Conservation (phyloP, 306 rosid genomes). For the Datisca glomerata region DNA sequence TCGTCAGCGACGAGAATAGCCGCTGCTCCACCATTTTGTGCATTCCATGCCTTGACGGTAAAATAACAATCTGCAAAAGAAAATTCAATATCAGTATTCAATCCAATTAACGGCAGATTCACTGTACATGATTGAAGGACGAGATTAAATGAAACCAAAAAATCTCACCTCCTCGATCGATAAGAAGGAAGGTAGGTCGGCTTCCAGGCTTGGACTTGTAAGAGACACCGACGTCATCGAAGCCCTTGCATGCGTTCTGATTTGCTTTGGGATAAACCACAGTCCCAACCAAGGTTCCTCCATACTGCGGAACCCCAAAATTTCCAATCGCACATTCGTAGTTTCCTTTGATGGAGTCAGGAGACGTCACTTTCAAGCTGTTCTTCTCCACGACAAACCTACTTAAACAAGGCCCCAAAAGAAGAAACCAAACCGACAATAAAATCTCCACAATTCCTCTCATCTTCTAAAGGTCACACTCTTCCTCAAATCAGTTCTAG, state of each 20-base stretch:
- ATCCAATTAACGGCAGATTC: background rate
- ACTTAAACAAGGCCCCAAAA: slow-evolving; percentile 41
- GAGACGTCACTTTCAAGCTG: slow-evolving; percentile 61
- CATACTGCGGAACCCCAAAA: slow-evolving; percentile 90
- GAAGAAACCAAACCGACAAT: slow-evolving; percentile 33
- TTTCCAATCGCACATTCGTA: slow-evolving; percentile 94
- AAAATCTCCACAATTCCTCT: slow-evolving; percentile 26
- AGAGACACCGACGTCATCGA: slow-evolving; percentile 35
- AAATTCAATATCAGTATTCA: background rate
- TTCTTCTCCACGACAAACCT: slow-evolving; percentile 96
- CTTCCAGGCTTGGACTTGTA: slow-evolving; percentile 61
- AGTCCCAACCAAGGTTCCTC: slow-evolving; percentile 78
- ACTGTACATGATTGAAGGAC: background rate
- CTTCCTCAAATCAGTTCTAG: too few species aligned
- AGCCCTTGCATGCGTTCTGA: slow-evolving; percentile 59
- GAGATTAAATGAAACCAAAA: background rate
- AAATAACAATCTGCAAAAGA: slow-evolving; percentile 73
- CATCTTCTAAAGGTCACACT: too few species aligned
- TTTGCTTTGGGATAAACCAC: slow-evolving; percentile 65
- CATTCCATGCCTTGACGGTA: slow-evolving; percentile 96
- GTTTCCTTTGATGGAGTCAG: slow-evolving; percentile 41
- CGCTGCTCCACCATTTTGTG: slow-evolving; percentile 91
- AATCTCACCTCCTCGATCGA: slow-evolving; percentile 82
- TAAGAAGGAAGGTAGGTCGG: slow-evolving; percentile 69
- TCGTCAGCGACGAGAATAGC: slow-evolving; percentile 93